phyloP scores from a whole-genome alignment of 2,329 filamentous ascomycete species.

The Knoxdaviesia proteae region DNA sequence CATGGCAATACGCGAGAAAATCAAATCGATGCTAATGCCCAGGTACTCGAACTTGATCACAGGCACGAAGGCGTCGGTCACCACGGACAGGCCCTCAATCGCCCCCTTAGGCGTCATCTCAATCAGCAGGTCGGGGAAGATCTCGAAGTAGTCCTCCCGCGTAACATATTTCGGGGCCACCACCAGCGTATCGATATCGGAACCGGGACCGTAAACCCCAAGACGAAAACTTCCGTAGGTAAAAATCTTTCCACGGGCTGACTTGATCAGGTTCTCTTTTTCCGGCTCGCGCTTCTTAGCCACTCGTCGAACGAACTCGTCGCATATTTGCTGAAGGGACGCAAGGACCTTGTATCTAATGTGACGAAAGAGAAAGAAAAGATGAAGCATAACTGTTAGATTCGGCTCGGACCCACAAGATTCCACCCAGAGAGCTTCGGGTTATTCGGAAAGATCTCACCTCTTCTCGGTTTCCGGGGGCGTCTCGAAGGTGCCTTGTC shows the following conservation, averaged over 20 bases:
- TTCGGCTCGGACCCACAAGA: neutral
- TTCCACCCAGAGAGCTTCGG: neutral
- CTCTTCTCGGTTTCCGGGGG: constrained; percentile 66
- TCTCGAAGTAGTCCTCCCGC: constrained; percentile 77
- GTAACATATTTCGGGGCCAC: constrained; percentile 78
- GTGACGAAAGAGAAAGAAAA: too few relatives aligned
- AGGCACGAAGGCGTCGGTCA: constrained; percentile 80
- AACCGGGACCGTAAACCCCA: constrained; percentile 84
- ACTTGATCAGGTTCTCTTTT: constrained; percentile 57
- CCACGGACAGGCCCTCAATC: constrained; percentile 66
- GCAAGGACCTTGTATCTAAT: constrained; percentile 49
- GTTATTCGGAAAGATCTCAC: constrained; percentile 17
- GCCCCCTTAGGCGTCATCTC: constrained; percentile 57
- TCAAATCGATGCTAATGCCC: constrained; percentile 85
- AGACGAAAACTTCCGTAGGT: constrained; percentile 91
- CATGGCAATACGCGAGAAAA: constrained; percentile 57
- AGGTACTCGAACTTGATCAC: constrained; percentile 93
- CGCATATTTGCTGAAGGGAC: constrained; percentile 57
- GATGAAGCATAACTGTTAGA: too few relatives aligned
- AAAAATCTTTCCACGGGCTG: constrained; percentile 79
- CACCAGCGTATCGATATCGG: constrained; percentile 92
- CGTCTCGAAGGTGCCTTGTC: constrained; percentile 80
- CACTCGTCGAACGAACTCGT: constrained; percentile 73
- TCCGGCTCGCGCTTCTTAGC: constrained; percentile 50
- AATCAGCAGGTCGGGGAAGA: constrained; percentile 63